phyloP scores from a whole-genome alignment of 768 basidiomycete genomes.

The Xanthoconium stramineum region DNA sequence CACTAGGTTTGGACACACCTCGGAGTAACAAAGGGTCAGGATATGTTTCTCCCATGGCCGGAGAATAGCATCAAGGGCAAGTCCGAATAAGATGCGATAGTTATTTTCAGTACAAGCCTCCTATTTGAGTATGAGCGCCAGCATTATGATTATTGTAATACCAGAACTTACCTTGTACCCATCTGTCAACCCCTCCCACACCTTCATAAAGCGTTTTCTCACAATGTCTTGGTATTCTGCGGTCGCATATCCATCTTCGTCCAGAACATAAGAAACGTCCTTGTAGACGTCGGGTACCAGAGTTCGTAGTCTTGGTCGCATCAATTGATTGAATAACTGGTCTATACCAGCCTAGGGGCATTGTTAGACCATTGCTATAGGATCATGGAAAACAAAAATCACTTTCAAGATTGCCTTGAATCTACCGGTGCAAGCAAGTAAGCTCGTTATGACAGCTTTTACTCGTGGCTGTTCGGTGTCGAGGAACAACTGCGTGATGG shows the following conservation, averaged over 20 bases:
- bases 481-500: slow-evolving; percentile 66
- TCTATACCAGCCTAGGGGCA: slow-evolving; percentile 71
- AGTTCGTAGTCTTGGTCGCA: slow-evolving; percentile 82
- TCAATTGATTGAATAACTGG: slow-evolving; percentile 91
- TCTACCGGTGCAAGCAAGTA: slow-evolving; percentile 55
- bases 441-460: slow-evolving; percentile 43
- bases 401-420: slow-evolving; percentile 77
- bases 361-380: slow-evolving; percentile 1
- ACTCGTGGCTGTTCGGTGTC: slow-evolving; percentile 52
- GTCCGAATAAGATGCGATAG: slow-evolving; percentile 80
- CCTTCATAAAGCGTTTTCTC: slow-evolving; percentile 84
- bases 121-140: slow-evolving; percentile 37
- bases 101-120: slow-evolving; percentile 86
- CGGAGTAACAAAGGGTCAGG: slow-evolving; percentile 77
- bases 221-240: slow-evolving; percentile 86
- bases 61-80: slow-evolving; percentile 85
- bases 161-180: slow-evolving; percentile 68
- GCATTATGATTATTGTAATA: neutral
- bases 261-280: slow-evolving; percentile 83
- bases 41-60: slow-evolving; percentile 94
- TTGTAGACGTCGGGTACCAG: slow-evolving; percentile 87
- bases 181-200: slow-evolving; percentile 83
- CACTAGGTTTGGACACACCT: slow-evolving; percentile 46
- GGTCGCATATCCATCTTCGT: slow-evolving; percentile 80
- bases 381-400: slow-evolving; percentile 18